phyloP scores from a whole-genome alignment of 495 filamentous ascomycete genomes.

The Cercophora scortea region DNA sequence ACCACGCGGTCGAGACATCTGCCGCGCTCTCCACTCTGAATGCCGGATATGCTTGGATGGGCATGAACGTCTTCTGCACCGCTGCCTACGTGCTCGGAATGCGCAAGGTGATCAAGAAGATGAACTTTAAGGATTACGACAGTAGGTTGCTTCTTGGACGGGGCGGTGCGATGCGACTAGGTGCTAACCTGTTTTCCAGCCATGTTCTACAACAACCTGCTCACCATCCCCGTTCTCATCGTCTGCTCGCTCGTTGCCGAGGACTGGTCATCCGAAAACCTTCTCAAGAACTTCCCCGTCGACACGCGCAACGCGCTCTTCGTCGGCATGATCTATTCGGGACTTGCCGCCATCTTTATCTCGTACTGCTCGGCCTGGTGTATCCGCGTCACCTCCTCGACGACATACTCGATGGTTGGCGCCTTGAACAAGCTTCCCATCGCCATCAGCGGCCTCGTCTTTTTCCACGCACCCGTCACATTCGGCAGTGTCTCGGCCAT shows the following conservation, averaged over 20 bases:
- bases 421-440: constrained; percentile 97
- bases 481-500: constrained; percentile 87
- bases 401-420: constrained; percentile 97
- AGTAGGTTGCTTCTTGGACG: constrained; percentile 52
- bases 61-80: constrained; percentile 93
- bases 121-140: constrained; percentile 99
- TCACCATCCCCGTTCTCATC: constrained; percentile 89
- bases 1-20: constrained; percentile 52
- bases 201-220: constrained; percentile 99
- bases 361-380: constrained; percentile 99
- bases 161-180: background rate
- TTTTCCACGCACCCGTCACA: constrained; percentile 94
- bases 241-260: constrained; percentile 76
- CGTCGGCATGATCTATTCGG: constrained; percentile 88
- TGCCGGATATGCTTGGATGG: constrained; percentile 96
- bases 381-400: constrained; percentile 91
- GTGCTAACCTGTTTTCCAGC: constrained; percentile 43
- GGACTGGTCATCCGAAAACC: constrained; percentile 83
- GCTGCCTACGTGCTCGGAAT: constrained; percentile 86
- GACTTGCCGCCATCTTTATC: constrained; percentile 91
- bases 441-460: constrained; percentile 80
- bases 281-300: constrained; percentile 78
- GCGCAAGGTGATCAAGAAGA: constrained; percentile 98
- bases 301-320: constrained; percentile 67
- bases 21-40: constrained; percentile 82